phyloP scores from a whole-genome alignment of 768 basidiomycete species.

The Kwoniella newhampshirensis region DNA sequence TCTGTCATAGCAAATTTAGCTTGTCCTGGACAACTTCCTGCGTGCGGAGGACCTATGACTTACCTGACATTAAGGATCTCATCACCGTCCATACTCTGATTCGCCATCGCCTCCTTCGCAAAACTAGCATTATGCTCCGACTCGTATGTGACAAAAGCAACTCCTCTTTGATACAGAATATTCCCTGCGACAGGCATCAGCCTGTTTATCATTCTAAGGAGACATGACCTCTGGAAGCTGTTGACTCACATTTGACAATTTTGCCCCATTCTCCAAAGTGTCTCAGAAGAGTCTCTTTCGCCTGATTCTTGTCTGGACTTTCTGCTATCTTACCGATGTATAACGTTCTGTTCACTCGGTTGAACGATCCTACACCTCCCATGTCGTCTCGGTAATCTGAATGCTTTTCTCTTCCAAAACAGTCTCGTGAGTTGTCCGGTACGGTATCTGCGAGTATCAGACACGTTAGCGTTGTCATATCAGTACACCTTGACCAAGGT shows the following conservation, averaged over 20 bases:
- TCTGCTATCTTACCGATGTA: conserved; percentile 95
- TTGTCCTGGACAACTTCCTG: not conserved
- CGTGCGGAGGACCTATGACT: conserved; percentile 22
- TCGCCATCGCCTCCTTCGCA: conserved; percentile 98
- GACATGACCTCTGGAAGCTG: conserved; percentile 1
- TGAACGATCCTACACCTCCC: conserved; percentile 98
- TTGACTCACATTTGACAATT: conserved; percentile 77
- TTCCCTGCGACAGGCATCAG: conserved; percentile 61
- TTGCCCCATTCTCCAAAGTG: conserved; percentile 97
- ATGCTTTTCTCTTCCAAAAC: conserved; percentile 95
- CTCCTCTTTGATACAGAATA: conserved; percentile 87
- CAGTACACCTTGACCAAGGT: not conserved
- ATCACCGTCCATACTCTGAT: conserved; percentile 93
- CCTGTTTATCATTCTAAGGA: not conserved
- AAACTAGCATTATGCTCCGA: conserved; percentile 85
- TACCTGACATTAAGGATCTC: conserved; percentile 92
- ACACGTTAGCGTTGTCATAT: not conserved
- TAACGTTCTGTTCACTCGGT: conserved; percentile 85
- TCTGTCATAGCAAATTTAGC: conserved; percentile 35
- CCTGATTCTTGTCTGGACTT: conserved; percentile 64
- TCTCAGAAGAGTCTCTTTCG: conserved; percentile 81
- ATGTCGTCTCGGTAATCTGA: conserved; percentile 97
- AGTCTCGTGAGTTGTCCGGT: conserved; percentile 91
- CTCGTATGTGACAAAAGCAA: conserved; percentile 95
- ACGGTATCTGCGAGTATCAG: conserved; percentile 55